phyloP scores from a whole-genome alignment of 169 alveolate species.

The Toxoplasma gondii region DNA sequence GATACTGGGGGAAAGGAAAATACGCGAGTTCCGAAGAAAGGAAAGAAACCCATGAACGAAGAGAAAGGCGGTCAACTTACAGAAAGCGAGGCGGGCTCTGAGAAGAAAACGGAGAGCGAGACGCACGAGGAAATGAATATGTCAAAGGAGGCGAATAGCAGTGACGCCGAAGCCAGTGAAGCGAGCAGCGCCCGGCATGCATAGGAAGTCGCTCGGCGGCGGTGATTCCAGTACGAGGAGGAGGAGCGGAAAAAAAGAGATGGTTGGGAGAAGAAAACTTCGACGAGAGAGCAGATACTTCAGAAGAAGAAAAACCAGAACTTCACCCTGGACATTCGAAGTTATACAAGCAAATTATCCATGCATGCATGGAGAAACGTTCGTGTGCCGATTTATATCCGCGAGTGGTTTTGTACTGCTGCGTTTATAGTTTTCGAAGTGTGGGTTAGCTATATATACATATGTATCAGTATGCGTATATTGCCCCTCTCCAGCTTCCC shows the following conservation, averaged over 20 bases:
- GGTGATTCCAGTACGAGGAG: background rate
- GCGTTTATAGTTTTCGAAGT: too few species aligned
- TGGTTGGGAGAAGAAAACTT: background rate
- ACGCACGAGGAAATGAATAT: background rate
- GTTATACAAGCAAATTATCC: too few species aligned
- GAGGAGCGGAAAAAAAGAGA: background rate
- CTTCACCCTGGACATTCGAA: too few species aligned
- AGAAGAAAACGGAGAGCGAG: background rate
- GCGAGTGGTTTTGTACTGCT: too few species aligned
- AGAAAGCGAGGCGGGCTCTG: background rate
- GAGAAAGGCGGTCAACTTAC: background rate
- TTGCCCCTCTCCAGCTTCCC: too few species aligned
- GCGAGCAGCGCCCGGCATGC: too few species aligned
- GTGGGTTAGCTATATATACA: too few species aligned
- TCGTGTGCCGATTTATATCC: too few species aligned
- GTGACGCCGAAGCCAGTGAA: too few species aligned
- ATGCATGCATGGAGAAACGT: too few species aligned
- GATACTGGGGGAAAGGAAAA: background rate
- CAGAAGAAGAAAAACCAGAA: background rate
- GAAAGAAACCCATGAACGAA: background rate
- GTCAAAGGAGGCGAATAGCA: background rate
- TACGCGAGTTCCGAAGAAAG: background rate
- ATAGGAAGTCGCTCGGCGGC: background rate
- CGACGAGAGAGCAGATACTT: background rate
- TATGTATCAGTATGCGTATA: too few species aligned